Base-by-base conservation (phyloP, 495 filamentous ascomycete species). In the Rusavskia elegans region DNA sequence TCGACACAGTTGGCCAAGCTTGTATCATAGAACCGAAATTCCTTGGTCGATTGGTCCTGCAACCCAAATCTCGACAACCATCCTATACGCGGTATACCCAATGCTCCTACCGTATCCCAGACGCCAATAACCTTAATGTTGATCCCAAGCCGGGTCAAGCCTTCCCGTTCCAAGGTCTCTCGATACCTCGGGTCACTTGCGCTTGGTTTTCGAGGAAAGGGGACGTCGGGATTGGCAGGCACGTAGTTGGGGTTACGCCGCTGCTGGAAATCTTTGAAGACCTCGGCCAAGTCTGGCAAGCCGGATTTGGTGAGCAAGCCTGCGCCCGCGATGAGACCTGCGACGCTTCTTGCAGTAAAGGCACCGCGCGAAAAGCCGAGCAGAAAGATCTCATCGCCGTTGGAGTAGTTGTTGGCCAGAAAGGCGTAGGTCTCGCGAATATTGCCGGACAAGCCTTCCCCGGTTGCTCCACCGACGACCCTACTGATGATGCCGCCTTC, bases 341-440 rank as follows among this genome's bases (percentile, higher is more conserved):
- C 76, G 20, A 79, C 67, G 14, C 72, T 69, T 17, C 78, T 67
- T 3, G 71, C 78, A 1, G 78, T 80, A 53, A 71, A 82, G n/a
- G 59, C 59, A 40, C 78, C 78, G 8, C 78, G 67, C 1, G 76
- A 79, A 59, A 81, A 82, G 2, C 78, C 78, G 50, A 82, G 71
- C 49, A 77, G 72, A 61, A 70, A 76, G 20, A 82, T 75, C 56
- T 80, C 67, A 59, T 82, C 78, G 19, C 72, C 76, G 3, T 61
- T 57, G 9, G 62, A 57, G 52, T 74, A 79, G 55, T 81, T 80
- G 44, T 70, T 63, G 2, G 67, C 66, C 11, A 77, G 54, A 54
- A 76, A 78, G 38, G 62, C 3, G 38, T 55, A 55, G 19, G 27
- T 41, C 25, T 50, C 39, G 4, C 53, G 37, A 19, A 55, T 55